Percentiles rank a stretch among this genome's conserved stretches.
These are phyloP conservation scores for Talaromyces piceae DNA, from an alignment of 2,329 filamentous ascomycete genomes.

Conservation along the genomic window DNA sequence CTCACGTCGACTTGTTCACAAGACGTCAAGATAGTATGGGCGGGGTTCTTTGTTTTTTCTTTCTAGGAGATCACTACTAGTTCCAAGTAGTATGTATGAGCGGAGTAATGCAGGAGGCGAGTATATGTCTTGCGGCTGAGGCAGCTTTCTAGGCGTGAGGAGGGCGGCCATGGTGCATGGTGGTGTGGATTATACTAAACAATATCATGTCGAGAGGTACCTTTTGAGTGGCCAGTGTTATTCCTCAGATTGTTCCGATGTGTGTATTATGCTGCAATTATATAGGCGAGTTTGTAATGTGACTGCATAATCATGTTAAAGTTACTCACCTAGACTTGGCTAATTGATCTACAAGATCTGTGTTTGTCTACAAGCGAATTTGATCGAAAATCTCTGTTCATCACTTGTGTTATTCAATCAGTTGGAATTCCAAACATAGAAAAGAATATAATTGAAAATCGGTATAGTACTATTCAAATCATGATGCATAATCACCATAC, in stretches of 20 bases:
- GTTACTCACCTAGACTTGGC: no score
- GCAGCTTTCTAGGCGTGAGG: constrained; percentile 50
- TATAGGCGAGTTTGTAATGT: constrained; percentile 30
- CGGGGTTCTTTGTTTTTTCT: no score
- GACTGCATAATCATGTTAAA: constrained; percentile 31
- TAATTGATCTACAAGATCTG: no score
- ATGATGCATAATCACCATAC: background rate
- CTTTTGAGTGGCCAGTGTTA: constrained; percentile 48
- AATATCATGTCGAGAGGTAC: constrained; percentile 54
- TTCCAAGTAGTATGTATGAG: constrained; percentile 51
- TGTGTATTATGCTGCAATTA: constrained; percentile 41
- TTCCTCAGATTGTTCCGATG: constrained; percentile 51
- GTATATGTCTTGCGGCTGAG: constrained; percentile 51
- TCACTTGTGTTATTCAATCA: background rate
- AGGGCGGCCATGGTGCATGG: constrained; percentile 48
- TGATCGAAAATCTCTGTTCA: no score
- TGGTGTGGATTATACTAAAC: constrained; percentile 53
- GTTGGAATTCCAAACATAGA: background rate
- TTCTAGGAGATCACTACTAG: no score
- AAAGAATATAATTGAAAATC: background rate
- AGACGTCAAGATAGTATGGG: no score
- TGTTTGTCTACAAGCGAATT: no score
- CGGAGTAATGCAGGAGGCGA: constrained; percentile 45
- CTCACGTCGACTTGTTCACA: no score
- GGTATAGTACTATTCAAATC: background rate